Evolutionary conservation across 2,329 filamentous ascomycete genomes (phyloP).

Genomic region (Hymenoscyphus albidus): DNA sequence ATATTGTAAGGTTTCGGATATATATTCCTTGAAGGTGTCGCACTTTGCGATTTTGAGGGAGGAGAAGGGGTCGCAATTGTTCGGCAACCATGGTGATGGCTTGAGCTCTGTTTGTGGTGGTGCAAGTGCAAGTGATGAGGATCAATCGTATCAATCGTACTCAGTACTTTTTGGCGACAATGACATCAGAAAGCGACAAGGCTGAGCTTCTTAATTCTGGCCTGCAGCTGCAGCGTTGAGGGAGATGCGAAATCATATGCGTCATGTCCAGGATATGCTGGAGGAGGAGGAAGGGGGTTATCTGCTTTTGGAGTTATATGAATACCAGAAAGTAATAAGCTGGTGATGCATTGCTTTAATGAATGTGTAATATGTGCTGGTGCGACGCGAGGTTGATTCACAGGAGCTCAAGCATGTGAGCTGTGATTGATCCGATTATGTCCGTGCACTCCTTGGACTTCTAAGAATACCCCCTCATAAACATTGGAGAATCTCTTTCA

Average conservation of each 20-base stretch:
- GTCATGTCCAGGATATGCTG: neutral
- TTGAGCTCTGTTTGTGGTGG: neutral
- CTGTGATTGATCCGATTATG: no score
- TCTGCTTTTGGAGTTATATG: no score
- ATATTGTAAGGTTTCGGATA: conserved; percentile 77
- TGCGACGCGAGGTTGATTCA: no score
- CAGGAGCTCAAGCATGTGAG: no score
- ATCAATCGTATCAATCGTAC: neutral
- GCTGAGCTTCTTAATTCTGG: neutral
- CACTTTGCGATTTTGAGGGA: conserved; percentile 77
- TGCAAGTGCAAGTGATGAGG: neutral
- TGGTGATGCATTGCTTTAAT: no score
- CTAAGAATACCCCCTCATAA: no score
- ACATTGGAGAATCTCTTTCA: no score
- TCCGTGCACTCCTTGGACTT: no score
- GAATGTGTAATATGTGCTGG: no score
- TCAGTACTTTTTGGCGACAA: neutral
- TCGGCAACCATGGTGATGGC: conserved; percentile 32
- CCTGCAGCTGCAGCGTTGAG: neutral
- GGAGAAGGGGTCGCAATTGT: conserved; percentile 44
- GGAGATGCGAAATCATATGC: neutral
- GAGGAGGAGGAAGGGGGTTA: no score
- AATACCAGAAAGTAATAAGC: no score
- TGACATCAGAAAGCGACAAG: neutral
- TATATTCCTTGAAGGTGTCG: conserved; percentile 85